Conservation (phyloP, 73 alveolate genomes). For the Paramecium sexaurelia region DNA sequence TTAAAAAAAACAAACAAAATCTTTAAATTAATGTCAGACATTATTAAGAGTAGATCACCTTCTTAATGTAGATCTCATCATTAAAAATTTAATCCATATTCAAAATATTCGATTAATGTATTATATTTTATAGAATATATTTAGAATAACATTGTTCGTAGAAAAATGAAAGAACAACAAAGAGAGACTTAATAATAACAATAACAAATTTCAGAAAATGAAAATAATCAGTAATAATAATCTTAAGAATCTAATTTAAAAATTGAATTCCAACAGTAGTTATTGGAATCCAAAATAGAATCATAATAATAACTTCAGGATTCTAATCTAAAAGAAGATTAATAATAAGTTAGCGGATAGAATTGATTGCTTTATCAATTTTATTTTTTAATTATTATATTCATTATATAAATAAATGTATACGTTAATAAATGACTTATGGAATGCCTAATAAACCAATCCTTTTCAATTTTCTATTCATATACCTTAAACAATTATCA, state of each 20-base stretch:
- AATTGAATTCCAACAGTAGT: background rate
- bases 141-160: background rate
- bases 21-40: constrained; percentile 45
- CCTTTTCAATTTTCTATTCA: background rate
- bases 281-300: background rate
- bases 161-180: constrained; percentile 16
- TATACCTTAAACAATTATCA: constrained; percentile 30
- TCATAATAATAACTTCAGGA: background rate
- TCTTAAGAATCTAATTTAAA: background rate
- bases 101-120: background rate
- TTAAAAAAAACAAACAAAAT: constrained; percentile 47
- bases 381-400: too few relatives aligned
- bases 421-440: background rate
- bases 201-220: background rate
- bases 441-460: background rate
- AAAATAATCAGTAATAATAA: background rate
- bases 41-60: constrained; percentile 21
- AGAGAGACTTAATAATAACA: background rate
- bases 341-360: background rate
- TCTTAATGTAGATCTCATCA: constrained; percentile 55
- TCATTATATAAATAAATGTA: background rate
- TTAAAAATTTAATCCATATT: constrained; percentile 37
- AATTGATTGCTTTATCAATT: background rate
- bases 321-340: background rate
- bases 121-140: background rate